phyloP scores from a whole-genome alignment of 1,139 yeast genomes.

The Spathaspora sp. region DNA sequence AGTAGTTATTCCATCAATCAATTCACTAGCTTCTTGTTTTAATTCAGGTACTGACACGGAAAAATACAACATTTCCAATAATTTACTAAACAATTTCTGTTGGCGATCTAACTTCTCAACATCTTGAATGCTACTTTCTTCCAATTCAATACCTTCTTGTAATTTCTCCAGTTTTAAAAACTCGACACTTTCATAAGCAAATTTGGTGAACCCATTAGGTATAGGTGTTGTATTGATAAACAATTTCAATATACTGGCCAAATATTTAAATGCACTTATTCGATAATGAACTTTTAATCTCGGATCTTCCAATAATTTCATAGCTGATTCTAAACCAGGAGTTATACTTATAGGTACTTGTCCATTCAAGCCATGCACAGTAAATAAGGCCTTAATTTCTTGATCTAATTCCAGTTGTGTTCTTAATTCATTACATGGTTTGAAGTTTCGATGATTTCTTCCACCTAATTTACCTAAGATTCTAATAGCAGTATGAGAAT shows the following conservation, averaged over 20 bases:
- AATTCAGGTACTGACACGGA: conserved; percentile 76
- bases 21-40: conserved; percentile 61
- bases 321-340: conserved; percentile 81
- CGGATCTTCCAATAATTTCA: conserved; percentile 62
- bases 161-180: conserved; percentile 47
- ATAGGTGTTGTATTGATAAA: conserved; percentile 66
- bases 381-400: conserved; percentile 66
- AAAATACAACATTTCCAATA: conserved; percentile 70
- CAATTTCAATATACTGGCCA: conserved; percentile 64
- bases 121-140: conserved; percentile 47
- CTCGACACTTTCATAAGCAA: conserved; percentile 47
- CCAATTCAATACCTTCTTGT: conserved; percentile 33
- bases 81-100: conserved; percentile 56
- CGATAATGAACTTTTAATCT: conserved; percentile 67
- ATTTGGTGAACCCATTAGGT: conserved; percentile 53
- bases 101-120: conserved; percentile 54
- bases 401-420: conserved; percentile 61
- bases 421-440: conserved; percentile 66
- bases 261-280: conserved; percentile 71
- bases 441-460: conserved; percentile 81
- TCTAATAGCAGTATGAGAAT: conserved; percentile 90
- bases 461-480: conserved; percentile 96
- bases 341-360: conserved; percentile 72
- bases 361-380: conserved; percentile 65
- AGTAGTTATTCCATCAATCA: conserved; percentile 68